phyloP scores from a whole-genome alignment of 768 basidiomycete genomes.

The Boletus rubroflammeus region DNA sequence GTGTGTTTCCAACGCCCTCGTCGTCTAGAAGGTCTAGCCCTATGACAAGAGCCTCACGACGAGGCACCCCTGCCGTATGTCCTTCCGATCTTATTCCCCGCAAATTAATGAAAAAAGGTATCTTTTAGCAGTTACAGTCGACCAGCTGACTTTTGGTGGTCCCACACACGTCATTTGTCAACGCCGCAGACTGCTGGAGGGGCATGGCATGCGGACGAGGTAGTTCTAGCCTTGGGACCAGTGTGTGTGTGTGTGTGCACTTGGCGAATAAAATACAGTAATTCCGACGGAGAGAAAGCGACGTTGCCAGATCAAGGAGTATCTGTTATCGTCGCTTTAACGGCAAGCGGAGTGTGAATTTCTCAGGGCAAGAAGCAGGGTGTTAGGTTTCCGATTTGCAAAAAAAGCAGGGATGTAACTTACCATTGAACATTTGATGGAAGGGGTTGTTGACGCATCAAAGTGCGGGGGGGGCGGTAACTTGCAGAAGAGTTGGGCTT shows the following conservation, averaged over 20 bases:
- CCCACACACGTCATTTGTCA: neutral
- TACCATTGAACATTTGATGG: conserved; percentile 14
- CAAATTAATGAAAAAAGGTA: conserved; percentile 27
- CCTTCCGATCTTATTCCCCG: conserved; percentile 13
- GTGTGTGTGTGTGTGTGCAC: neutral
- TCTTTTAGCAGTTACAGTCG: conserved; percentile 15
- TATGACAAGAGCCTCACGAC: conserved; percentile 29
- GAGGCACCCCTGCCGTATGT: conserved; percentile 25
- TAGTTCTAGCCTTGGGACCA: no score
- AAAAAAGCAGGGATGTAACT: conserved; percentile 10
- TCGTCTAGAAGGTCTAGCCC: conserved; percentile 34
- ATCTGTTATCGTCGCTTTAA: no score
- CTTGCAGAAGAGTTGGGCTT: no score
- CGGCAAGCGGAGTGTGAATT: conserved; percentile 20
- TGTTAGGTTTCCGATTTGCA: conserved; percentile 32
- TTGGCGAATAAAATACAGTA: neutral
- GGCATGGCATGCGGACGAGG: neutral
- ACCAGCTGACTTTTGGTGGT: conserved; percentile 9
- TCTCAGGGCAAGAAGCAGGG: conserved; percentile 29
- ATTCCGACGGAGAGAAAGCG: neutral
- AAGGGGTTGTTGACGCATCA: conserved; percentile 18
- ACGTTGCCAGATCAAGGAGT: neutral
- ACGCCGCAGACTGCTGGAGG: neutral
- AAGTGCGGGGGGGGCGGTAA: no score
- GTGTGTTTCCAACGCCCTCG: conserved; percentile 29